Conservation (phyloP, 2,329 filamentous ascomycete genomes). For the Claviceps spartinae region DNA sequence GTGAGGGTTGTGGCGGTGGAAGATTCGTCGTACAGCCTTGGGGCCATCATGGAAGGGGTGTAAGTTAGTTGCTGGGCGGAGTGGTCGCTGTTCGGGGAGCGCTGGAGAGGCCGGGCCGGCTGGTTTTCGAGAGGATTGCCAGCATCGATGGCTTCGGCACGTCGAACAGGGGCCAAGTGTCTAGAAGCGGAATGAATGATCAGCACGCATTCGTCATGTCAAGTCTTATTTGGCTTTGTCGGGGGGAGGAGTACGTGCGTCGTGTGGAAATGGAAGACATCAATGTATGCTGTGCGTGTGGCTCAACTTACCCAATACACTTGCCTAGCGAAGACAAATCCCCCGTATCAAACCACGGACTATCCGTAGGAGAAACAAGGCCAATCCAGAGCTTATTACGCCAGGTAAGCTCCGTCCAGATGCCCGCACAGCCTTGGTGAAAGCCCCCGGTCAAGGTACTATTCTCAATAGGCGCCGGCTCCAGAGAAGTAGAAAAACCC, state of each 20-base stretch:
- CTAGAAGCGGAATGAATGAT: too few species aligned
- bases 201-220: too few species aligned
- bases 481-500: constrained; percentile 8
- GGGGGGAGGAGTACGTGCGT: too few species aligned
- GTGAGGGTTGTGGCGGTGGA: constrained; percentile 11
- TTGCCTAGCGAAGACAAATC: constrained; percentile 9
- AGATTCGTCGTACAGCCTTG: constrained; percentile 10
- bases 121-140: too few species aligned
- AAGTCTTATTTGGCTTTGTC: too few species aligned
- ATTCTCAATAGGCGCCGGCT: not conserved
- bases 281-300: too few species aligned
- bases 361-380: constrained; percentile 5
- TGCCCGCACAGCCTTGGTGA: constrained; percentile 13
- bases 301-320: constrained; percentile 13
- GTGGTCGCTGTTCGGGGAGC: too few species aligned
- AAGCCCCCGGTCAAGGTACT: constrained; percentile 9
- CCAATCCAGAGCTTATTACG: constrained; percentile 14
- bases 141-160: too few species aligned
- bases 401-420: constrained; percentile 15
- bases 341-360: constrained; percentile 11
- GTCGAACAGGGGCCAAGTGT: too few species aligned
- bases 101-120: too few species aligned
- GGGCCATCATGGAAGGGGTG: not conserved
- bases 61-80: too few species aligned
- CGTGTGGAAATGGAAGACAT: too few species aligned